Conservation (phyloP, 2,329 filamentous ascomycete species). For the Aspergillus quadrilineatus region DNA sequence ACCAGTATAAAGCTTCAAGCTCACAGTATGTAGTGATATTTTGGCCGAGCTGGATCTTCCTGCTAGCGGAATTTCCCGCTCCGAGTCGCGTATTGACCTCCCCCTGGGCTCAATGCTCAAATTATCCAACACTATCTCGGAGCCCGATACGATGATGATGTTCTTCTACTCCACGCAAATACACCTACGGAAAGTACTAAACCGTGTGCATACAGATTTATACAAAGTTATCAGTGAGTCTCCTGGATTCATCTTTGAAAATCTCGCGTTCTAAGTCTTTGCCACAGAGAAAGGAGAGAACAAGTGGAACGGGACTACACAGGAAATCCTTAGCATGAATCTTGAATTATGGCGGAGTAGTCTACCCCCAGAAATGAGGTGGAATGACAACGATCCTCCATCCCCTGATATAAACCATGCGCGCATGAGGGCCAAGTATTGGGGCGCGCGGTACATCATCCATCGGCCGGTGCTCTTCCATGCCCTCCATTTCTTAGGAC, state of each 20-base stretch:
- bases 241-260: neutral
- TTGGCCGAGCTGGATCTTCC: conserved; percentile 77
- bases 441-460: conserved; percentile 86
- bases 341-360: conserved; percentile 56
- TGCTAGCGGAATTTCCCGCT: conserved; percentile 58
- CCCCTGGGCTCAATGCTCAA: conserved; percentile 36
- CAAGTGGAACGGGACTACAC: conserved; percentile 27
- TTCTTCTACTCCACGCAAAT: conserved; percentile 63
- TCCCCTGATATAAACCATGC: conserved; percentile 76
- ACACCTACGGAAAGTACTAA: conserved; percentile 58
- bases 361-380: conserved; percentile 55
- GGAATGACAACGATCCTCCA: conserved; percentile 68
- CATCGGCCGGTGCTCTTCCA: conserved; percentile 73
- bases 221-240: conserved; percentile 47
- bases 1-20: neutral
- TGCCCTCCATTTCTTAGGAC: conserved; percentile 53
- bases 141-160: conserved; percentile 47
- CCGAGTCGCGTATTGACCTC: conserved; percentile 49
- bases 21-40: conserved; percentile 64
- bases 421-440: conserved; percentile 88
- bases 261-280: conserved; percentile 1
- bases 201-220: conserved; percentile 55
- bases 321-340: conserved; percentile 46
- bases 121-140: conserved; percentile 33
- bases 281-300: conserved; percentile 30